phyloP scores from a whole-genome alignment of 164 flowering plant species.

The Dillenia turbinata region DNA sequence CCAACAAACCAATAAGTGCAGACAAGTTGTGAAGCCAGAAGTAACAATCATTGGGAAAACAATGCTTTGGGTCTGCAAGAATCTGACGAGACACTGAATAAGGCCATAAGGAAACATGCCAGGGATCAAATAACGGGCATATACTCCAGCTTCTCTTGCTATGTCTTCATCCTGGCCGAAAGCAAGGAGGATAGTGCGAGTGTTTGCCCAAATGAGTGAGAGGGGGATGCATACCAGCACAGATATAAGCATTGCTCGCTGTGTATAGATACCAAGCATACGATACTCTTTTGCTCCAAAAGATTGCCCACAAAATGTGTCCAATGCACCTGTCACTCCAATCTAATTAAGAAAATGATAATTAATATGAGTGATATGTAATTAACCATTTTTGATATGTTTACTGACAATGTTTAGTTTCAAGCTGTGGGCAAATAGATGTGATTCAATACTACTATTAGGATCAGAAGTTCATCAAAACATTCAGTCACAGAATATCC shows the following conservation, averaged over 20 bases:
- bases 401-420: no score
- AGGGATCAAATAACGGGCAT: conserved; percentile 25
- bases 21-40: conserved; percentile 17
- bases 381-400: no score
- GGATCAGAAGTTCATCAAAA: no score
- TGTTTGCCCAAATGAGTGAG: conserved; percentile 20
- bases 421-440: no score
- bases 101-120: conserved; percentile 19
- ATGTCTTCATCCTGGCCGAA: conserved; percentile 24
- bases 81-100: conserved; percentile 17
- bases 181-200: conserved; percentile 10
- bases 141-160: conserved; percentile 18
- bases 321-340: conserved; percentile 31
- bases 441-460: no score
- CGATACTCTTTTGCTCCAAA: conserved; percentile 29
- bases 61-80: conserved; percentile 24
- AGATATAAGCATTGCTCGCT: conserved; percentile 24
- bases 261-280: conserved; percentile 29
- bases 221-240: conserved; percentile 18
- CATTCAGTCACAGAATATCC: no score
- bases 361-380: no score
- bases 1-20: conserved; percentile 27
- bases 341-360: conserved; percentile 8
- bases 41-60: conserved; percentile 25
- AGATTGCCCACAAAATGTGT: conserved; percentile 31